Percentiles rank a stretch among this genome's conserved stretches.
These are phyloP conservation scores for Aethionema arabicum DNA, from an alignment of 345 rosid species.

Conservation along the genomic window DNA sequence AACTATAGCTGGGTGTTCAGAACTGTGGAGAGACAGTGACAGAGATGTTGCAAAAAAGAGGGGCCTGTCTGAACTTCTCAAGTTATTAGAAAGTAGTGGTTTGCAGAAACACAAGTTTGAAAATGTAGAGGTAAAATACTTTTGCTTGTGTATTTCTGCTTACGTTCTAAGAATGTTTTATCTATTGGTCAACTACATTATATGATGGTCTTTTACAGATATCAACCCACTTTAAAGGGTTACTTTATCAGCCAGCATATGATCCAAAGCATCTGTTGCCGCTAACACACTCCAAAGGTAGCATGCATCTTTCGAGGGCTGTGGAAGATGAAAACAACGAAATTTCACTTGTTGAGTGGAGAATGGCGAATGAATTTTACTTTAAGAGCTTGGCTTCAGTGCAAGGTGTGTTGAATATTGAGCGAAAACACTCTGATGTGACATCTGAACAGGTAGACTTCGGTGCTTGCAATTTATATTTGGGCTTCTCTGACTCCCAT, in stretches of 20 bases:
- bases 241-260: constrained; percentile 71
- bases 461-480: constrained; percentile 15
- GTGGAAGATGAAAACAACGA: constrained; percentile 29
- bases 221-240: constrained; percentile 51
- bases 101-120: constrained; percentile 73
- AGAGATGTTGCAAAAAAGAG: constrained; percentile 63
- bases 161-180: constrained; percentile 17
- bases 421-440: constrained; percentile 71
- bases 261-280: constrained; percentile 62
- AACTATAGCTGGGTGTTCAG: constrained; percentile 49
- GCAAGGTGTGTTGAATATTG: constrained; percentile 59
- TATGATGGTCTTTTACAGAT: constrained; percentile 44
- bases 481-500: constrained; percentile 8
- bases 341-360: constrained; percentile 53
- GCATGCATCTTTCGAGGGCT: constrained; percentile 34
- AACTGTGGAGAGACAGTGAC: constrained; percentile 62
- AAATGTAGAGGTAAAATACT: constrained; percentile 53
- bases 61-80: constrained; percentile 68
- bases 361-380: constrained; percentile 60
- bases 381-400: constrained; percentile 81
- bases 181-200: constrained; percentile 18
- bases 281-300: constrained; percentile 40
- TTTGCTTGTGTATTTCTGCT: constrained; percentile 16
- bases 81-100: constrained; percentile 70
- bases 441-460: constrained; percentile 69